Percentiles rank a stretch among this genome's conserved stretches.
phyloP scores from a whole-genome alignment of 2,329 filamentous ascomycete genomes.

The Berkeleyomyces basicola region DNA sequence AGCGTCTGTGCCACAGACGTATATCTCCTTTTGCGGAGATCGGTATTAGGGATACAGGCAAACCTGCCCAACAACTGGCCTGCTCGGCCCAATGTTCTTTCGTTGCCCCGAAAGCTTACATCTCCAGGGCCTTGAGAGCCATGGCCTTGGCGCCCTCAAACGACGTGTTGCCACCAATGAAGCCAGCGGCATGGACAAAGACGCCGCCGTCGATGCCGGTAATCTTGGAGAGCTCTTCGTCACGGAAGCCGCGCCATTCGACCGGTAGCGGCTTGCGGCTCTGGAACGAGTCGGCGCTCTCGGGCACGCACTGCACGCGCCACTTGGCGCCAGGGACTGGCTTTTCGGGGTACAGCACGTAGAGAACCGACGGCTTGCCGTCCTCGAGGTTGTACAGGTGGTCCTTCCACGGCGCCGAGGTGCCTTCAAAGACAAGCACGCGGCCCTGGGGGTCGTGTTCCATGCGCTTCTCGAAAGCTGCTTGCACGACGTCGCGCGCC shows the following conservation, averaged over 20 bases:
- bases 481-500: constrained; percentile 60
- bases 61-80: not conserved
- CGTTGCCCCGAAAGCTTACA: not conserved
- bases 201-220: constrained; percentile 57
- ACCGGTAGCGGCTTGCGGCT: constrained; percentile 85
- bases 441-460: constrained; percentile 58
- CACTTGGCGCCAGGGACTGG: constrained; percentile 62
- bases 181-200: constrained; percentile 87
- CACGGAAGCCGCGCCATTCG: constrained; percentile 79
- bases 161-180: constrained; percentile 89
- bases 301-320: constrained; percentile 85
- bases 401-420: constrained; percentile 87
- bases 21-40: not conserved
- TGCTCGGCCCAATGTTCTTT: not conserved
- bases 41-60: not conserved
- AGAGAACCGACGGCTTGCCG: constrained; percentile 46
- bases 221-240: constrained; percentile 64
- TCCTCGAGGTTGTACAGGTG: constrained; percentile 79
- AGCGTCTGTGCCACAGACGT: not conserved
- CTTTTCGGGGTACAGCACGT: constrained; percentile 83
- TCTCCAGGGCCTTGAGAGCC: constrained; percentile 55
- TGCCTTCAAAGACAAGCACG: constrained; percentile 60
- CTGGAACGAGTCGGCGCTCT: constrained; percentile 69
- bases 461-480: constrained; percentile 53
- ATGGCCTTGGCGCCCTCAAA: constrained; percentile 77